Percentiles rank a stretch among this genome's conserved stretches.
Conservation (phyloP, 1,284 basidiomycete genomes). For the Trametes polyzona region DNA sequence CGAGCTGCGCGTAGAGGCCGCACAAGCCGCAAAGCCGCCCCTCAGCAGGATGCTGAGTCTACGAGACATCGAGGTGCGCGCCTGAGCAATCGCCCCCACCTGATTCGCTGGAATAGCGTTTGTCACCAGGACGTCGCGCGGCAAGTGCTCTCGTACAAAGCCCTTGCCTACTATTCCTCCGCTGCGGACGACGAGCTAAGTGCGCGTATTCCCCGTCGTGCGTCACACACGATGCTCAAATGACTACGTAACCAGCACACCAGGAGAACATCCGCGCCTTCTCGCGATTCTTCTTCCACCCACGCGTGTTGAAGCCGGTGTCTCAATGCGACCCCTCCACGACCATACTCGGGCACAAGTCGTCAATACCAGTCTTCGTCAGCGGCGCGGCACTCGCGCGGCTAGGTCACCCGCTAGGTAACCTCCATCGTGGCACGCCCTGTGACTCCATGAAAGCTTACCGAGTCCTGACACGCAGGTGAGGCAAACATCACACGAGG, state of each 20-base stretch:
- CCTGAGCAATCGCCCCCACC: neutral
- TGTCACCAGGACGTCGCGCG: constrained; percentile 55
- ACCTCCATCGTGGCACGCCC: neutral
- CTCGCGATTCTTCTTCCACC: constrained; percentile 80
- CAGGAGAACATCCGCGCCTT: constrained; percentile 76
- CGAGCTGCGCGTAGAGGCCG: constrained; percentile 68
- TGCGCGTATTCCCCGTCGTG: constrained; percentile 41
- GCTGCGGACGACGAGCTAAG: constrained; percentile 83
- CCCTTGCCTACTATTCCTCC: constrained; percentile 82
- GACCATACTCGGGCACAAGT: constrained; percentile 73
- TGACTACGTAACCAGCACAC: constrained; percentile 45
- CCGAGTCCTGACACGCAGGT: constrained; percentile 44
- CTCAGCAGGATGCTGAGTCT: constrained; percentile 73
- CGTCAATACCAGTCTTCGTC: constrained; percentile 84
- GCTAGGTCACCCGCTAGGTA: constrained; percentile 82
- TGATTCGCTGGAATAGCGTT: neutral
- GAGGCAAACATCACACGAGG: constrained; percentile 86
- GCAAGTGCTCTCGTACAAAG: constrained; percentile 71
- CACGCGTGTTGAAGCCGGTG: constrained; percentile 78
- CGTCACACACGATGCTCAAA: constrained; percentile 7
- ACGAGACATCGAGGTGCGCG: constrained; percentile 73
- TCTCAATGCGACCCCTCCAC: constrained; percentile 75
- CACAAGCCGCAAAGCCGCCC: constrained; percentile 63
- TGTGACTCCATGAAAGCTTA: neutral
- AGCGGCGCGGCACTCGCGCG: constrained; percentile 89